These are phyloP conservation scores for Mycena polygramma DNA, from an alignment of 768 basidiomycete genomes.

Conservation along the genomic window DNA sequence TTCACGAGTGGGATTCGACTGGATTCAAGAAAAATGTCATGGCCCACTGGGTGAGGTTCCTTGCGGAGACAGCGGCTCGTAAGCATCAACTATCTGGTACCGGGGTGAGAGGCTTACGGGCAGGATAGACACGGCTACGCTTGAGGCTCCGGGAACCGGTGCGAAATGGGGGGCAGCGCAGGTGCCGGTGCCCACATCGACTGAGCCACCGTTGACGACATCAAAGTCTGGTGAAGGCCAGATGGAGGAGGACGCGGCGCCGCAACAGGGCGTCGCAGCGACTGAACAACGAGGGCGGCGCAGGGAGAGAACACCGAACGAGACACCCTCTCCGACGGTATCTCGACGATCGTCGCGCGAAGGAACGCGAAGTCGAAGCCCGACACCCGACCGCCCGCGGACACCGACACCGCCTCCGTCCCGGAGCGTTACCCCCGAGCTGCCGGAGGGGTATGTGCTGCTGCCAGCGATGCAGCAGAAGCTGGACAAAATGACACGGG, in stretches of 20 bases:
- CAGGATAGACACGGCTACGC: neutral
- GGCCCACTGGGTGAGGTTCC: neutral
- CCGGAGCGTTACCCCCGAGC: neutral
- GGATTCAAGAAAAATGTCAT: slow-evolving; percentile 1
- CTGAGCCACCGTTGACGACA: too few relatives aligned
- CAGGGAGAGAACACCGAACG: neutral
- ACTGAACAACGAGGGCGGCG: neutral
- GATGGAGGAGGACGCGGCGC: too few relatives aligned
- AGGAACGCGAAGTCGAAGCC: neutral
- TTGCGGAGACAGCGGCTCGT: neutral
- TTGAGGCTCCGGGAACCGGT: too few relatives aligned
- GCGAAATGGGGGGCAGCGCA: too few relatives aligned
- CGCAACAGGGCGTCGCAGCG: too few relatives aligned
- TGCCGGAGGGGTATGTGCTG: neutral
- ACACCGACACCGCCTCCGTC: neutral
- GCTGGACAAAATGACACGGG: neutral
- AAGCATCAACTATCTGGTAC: too few relatives aligned
- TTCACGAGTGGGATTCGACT: neutral
- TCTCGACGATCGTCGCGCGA: neutral
- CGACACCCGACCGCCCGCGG: neutral
- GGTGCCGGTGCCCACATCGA: too few relatives aligned
- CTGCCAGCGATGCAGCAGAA: neutral
- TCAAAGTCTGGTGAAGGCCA: too few relatives aligned
- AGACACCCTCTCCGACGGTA: neutral
- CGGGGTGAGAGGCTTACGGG: neutral